phyloP scores from a whole-genome alignment of 2,329 filamentous ascomycete species.

The Fusarium miscanthi region DNA sequence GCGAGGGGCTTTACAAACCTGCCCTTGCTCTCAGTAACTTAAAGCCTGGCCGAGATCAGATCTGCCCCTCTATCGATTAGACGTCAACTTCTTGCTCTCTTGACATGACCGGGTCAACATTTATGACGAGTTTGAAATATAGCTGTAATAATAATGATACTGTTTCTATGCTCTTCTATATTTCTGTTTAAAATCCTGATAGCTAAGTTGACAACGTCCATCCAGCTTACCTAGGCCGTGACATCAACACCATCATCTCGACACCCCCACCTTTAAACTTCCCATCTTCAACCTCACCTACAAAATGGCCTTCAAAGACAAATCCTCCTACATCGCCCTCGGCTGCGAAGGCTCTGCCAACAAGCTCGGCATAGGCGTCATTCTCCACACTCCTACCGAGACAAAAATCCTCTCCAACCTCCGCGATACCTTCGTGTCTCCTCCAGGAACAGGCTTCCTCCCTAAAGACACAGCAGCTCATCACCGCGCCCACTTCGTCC shows the following conservation, averaged over 20 bases:
- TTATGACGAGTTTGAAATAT: neutral
- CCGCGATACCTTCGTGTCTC: constrained; percentile 91
- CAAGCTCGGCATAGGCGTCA: constrained; percentile 94
- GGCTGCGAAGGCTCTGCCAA: constrained; percentile 93
- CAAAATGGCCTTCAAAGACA: constrained; percentile 45
- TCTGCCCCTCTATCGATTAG: constrained; percentile 34
- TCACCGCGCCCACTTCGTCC: constrained; percentile 86
- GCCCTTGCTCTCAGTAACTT: neutral
- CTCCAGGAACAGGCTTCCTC: constrained; percentile 92
- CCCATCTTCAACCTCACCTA: constrained; percentile 13
- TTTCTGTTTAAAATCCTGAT: neutral
- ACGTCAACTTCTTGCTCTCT: constrained; percentile 15
- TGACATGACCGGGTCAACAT: neutral
- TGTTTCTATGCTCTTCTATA: accelerated
- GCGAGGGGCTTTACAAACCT: constrained; percentile 30
- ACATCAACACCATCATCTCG: constrained; percentile 16
- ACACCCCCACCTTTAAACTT: constrained; percentile 24
- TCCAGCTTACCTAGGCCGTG: neutral
- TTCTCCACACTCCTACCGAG: constrained; percentile 74
- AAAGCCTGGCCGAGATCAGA: neutral
- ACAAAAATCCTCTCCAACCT: constrained; percentile 87
- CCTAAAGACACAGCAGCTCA: constrained; percentile 96
- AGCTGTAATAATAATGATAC: neutral
- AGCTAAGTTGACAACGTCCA: neutral
- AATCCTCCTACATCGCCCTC: constrained; percentile 63